phyloP scores from a whole-genome alignment of 768 basidiomycete genomes.

The Lactarius evosmus region DNA sequence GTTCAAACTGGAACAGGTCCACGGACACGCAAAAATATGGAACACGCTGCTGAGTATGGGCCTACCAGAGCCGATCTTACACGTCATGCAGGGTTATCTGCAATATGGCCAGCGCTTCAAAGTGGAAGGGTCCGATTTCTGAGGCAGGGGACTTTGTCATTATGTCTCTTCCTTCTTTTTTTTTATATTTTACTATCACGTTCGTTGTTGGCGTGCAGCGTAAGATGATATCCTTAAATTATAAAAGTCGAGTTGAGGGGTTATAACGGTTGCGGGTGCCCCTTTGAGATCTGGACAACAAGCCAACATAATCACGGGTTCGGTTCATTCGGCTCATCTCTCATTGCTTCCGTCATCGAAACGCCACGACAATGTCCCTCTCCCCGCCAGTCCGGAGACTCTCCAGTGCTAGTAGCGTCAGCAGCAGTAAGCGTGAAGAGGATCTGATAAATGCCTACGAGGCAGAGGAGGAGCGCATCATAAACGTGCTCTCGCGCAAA shows the following conservation, averaged over 20 bases:
- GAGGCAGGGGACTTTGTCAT: neutral
- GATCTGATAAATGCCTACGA: slow-evolving; percentile 86
- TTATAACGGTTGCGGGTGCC: neutral
- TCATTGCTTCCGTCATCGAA: neutral
- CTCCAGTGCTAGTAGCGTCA: slow-evolving; percentile 48
- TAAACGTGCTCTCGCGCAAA: slow-evolving; percentile 78
- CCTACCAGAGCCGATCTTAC: slow-evolving; percentile 82
- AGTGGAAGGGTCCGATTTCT: slow-evolving; percentile 84
- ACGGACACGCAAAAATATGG: slow-evolving; percentile 91
- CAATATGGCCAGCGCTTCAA: slow-evolving; percentile 86
- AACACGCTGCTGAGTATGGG: slow-evolving; percentile 95
- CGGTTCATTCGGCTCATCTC: neutral
- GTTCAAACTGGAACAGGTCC: slow-evolving; percentile 90
- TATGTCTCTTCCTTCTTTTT: neutral
- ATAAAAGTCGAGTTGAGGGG: slow-evolving; percentile 6
- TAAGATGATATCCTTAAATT: slow-evolving; percentile 21
- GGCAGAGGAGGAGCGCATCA: slow-evolving; percentile 86
- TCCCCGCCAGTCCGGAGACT: slow-evolving; percentile 60
- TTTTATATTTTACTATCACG: slow-evolving; percentile 7
- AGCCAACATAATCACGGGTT: slow-evolving; percentile 3
- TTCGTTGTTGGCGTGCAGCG: neutral
- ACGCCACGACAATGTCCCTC: slow-evolving; percentile 34
- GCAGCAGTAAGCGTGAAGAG: slow-evolving; percentile 53
- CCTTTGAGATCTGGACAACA: too few relatives aligned
- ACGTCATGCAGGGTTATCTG: slow-evolving; percentile 91